Evolutionary conservation across 805 yeast genomes (phyloP).

Genomic region (Ogataea ganodermae): DNA sequence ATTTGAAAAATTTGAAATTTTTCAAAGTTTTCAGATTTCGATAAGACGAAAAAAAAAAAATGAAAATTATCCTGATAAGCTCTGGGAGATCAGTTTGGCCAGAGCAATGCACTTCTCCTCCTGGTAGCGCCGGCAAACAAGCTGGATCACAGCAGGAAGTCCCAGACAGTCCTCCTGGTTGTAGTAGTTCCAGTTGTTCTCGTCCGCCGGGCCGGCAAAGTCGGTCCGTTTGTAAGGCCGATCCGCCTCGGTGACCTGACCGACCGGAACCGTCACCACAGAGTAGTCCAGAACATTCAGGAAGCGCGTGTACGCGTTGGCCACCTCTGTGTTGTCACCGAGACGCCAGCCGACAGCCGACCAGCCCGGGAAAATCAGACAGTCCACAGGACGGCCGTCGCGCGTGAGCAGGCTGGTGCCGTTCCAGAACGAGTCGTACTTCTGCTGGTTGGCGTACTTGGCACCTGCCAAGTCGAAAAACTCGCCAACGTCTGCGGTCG

Average conservation of each 20-base stretch:
- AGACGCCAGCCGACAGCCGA: constrained; percentile 42
- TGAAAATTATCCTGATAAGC: background rate
- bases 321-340: constrained; percentile 41
- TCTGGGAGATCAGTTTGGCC: constrained; percentile 28
- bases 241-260: constrained; percentile 39
- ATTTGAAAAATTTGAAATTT: background rate
- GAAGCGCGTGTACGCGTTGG: constrained; percentile 55
- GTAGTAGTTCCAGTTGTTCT: constrained; percentile 40
- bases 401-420: constrained; percentile 35
- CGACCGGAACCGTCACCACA: constrained; percentile 45
- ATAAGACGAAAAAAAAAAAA: constrained; percentile 1
- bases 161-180: constrained; percentile 48
- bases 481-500: constrained; percentile 26
- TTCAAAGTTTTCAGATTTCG: background rate
- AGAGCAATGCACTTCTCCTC: constrained; percentile 57
- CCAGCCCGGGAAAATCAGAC: constrained; percentile 51
- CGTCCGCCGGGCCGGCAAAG: constrained; percentile 38
- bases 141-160: constrained; percentile 58
- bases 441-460: constrained; percentile 39
- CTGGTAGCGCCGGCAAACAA: constrained; percentile 54
- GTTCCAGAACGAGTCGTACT: constrained; percentile 41
- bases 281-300: constrained; percentile 57
- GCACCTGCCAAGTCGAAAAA: constrained; percentile 43
- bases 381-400: constrained; percentile 46
- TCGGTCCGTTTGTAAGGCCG: constrained; percentile 37